phyloP scores from a whole-genome alignment of 2,329 filamentous ascomycete genomes.

The Botrytis medusae region DNA sequence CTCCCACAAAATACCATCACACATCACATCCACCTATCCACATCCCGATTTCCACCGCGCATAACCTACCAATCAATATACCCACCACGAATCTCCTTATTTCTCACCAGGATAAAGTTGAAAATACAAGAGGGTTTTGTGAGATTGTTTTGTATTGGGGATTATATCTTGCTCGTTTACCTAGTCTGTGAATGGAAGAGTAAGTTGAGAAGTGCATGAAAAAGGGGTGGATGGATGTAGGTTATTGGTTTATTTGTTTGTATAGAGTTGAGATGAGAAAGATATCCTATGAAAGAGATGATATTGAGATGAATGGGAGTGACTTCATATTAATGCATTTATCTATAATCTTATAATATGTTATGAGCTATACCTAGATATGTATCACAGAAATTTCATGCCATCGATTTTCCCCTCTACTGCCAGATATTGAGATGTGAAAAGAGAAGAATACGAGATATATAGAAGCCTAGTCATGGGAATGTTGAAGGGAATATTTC shows the following conservation, averaged over 20 bases:
- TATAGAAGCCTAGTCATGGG: fast-evolving
- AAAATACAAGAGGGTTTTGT: neutral
- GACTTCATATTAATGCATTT: too few relatives aligned
- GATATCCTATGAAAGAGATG: neutral
- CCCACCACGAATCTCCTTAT: too few relatives aligned
- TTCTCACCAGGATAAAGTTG: fast-evolving
- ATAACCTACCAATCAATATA: neutral
- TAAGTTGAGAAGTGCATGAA: neutral
- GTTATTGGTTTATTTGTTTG: neutral
- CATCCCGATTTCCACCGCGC: neutral
- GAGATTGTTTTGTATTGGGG: neutral
- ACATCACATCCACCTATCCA: neutral
- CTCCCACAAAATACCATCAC: neutral
- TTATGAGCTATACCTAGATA: too few relatives aligned
- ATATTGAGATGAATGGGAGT: neutral
- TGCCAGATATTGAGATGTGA: neutral
- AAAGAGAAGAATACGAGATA: neutral
- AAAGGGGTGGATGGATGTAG: too few relatives aligned
- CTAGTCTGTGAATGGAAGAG: neutral
- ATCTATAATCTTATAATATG: neutral
- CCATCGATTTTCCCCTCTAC: neutral
- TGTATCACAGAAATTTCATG: neutral
- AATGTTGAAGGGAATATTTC: neutral
- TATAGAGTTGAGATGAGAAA: too few relatives aligned
- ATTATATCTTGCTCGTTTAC: neutral